phyloP scores from a whole-genome alignment of 768 basidiomycete species.

The Boletus fagicola region DNA sequence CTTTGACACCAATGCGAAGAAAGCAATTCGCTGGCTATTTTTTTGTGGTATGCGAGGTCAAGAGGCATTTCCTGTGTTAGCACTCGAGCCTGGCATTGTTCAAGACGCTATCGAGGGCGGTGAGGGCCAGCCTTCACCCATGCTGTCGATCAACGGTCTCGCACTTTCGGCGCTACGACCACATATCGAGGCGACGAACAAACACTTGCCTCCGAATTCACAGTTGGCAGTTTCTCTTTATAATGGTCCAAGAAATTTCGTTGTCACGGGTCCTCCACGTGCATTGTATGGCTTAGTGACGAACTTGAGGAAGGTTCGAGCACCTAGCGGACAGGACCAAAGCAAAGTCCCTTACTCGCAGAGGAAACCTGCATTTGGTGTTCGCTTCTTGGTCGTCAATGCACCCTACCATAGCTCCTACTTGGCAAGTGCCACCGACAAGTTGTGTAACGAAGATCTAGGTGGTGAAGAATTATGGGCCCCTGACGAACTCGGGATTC shows the following conservation, averaged over 20 bases:
- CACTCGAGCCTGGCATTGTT: conserved; percentile 84
- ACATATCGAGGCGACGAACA: conserved; percentile 86
- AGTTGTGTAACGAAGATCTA: conserved; percentile 73
- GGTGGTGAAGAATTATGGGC: conserved; percentile 77
- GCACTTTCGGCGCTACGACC: conserved; percentile 69
- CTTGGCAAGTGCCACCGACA: conserved; percentile 70
- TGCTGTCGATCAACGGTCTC: conserved; percentile 89
- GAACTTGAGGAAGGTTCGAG: conserved; percentile 85
- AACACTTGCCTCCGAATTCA: conserved; percentile 74
- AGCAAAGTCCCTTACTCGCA: conserved; percentile 93
- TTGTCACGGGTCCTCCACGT: conserved; percentile 88
- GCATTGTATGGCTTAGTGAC: conserved; percentile 95
- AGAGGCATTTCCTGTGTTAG: conserved; percentile 88
- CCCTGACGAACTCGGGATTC: conserved; percentile 65
- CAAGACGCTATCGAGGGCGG: conserved; percentile 88
- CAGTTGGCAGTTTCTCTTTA: conserved; percentile 83
- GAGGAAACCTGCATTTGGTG: conserved; percentile 88
- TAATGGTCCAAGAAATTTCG: conserved; percentile 89
- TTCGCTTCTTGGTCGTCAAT: conserved; percentile 92
- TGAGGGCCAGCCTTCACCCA: conserved; percentile 90
- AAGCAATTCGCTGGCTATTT: conserved; percentile 91
- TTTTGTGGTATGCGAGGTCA: conserved; percentile 92
- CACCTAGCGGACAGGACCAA: conserved; percentile 85
- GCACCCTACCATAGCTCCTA: conserved; percentile 96
- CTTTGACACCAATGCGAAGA: conserved; percentile 71